phyloP scores from a whole-genome alignment of 805 yeast species.

The Pichia phayaonensis region DNA sequence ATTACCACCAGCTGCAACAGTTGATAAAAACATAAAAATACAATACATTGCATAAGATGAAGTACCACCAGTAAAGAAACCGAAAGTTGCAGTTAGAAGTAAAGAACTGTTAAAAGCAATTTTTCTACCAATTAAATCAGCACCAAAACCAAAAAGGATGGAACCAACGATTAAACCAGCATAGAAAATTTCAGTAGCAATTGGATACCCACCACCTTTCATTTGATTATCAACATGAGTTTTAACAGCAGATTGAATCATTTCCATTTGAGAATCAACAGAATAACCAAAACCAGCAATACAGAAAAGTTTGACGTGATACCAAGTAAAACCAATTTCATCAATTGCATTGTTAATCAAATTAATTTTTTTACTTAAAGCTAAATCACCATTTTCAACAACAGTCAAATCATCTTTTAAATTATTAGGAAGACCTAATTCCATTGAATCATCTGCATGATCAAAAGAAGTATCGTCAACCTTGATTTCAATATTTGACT shows the following conservation, averaged over 20 bases:
- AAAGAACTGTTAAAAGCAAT: conserved; percentile 44
- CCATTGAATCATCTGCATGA: conserved; percentile 6
- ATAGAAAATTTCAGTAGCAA: conserved; percentile 39
- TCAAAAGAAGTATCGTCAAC: background rate
- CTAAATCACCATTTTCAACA: conserved; percentile 28
- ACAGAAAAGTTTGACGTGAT: conserved; percentile 41
- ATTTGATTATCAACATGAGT: conserved; percentile 39
- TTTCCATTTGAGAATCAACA: conserved; percentile 44
- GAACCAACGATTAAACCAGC: conserved; percentile 48
- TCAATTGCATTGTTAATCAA: conserved; percentile 48
- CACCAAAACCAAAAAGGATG: conserved; percentile 48
- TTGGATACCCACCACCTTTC: conserved; percentile 37
- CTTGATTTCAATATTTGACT: background rate
- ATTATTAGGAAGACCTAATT: conserved; percentile 7
- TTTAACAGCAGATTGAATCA: conserved; percentile 39
- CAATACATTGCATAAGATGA: conserved; percentile 42
- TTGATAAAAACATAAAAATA: conserved; percentile 37
- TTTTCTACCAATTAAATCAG: conserved; percentile 48
- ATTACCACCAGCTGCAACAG: conserved; percentile 50
- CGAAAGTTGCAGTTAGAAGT: conserved; percentile 40
- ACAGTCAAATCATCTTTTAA: conserved; percentile 13
- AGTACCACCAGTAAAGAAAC: conserved; percentile 49
- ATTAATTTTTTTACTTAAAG: conserved; percentile 33
- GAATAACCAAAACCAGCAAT: conserved; percentile 52
- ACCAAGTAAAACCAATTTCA: conserved; percentile 55